Evolutionary conservation across 257 asterid species (phyloP).

Genomic region (Osmanthus fragrans): DNA sequence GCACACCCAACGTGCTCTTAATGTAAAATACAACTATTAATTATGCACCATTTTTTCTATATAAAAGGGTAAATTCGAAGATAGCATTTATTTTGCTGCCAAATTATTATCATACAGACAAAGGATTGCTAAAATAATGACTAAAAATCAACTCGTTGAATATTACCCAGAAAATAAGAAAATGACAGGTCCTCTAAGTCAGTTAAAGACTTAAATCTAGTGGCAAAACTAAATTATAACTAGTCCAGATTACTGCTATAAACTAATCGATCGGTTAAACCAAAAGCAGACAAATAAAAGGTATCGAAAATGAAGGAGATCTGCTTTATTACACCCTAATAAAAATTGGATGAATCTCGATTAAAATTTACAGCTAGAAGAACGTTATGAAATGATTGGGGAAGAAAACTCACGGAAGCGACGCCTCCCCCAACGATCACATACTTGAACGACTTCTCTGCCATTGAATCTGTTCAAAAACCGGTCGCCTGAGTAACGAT

Average conservation of each 20-base stretch:
- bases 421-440: slow-evolving; percentile 95
- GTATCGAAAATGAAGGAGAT: neutral
- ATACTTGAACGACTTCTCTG: slow-evolving; percentile 78
- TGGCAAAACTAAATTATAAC: neutral
- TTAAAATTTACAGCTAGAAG: neutral
- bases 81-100: neutral
- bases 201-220: neutral
- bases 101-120: neutral
- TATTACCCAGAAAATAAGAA: neutral
- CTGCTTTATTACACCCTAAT: neutral
- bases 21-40: neutral
- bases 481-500: neutral
- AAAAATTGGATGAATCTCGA: neutral
- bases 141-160: neutral
- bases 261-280: neutral
- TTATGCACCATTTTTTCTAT: neutral
- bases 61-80: neutral
- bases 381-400: neutral
- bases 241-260: neutral
- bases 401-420: slow-evolving; percentile 59
- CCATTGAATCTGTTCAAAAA: slow-evolving; percentile 43
- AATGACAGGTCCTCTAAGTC: neutral
- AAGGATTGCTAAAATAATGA: neutral
- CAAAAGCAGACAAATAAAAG: neutral
- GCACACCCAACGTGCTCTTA: neutral